Percentiles rank a stretch among this genome's conserved stretches.
phyloP scores from a whole-genome alignment of 345 rosid genomes.

The Brassica carinata region DNA sequence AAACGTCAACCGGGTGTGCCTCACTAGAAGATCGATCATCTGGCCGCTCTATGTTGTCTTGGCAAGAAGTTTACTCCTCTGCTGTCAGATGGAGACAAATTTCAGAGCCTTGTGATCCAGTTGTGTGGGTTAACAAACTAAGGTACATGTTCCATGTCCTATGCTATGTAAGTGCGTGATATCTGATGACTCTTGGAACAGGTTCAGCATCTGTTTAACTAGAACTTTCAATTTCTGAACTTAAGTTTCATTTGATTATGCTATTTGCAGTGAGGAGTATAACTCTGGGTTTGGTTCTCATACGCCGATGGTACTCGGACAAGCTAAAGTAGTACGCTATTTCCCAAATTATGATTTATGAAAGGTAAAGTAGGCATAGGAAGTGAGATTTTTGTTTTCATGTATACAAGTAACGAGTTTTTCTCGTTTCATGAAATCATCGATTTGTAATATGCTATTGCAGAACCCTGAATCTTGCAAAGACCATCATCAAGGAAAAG shows the following conservation, averaged over 20 bases:
- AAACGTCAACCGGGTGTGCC: slow-evolving; percentile 65
- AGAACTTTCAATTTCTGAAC: not conserved
- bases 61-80: slow-evolving; percentile 82
- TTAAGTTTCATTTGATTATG: slow-evolving; percentile 5
- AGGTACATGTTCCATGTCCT: slow-evolving; percentile 46
- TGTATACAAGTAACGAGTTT: not conserved
- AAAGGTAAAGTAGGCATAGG: slow-evolving; percentile 50
- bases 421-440: not conserved
- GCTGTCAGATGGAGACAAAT: slow-evolving; percentile 99
- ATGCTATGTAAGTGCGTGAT: not conserved
- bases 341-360: slow-evolving; percentile 56
- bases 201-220: not conserved
- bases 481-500: slow-evolving; percentile 75
- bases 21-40: slow-evolving; percentile 67
- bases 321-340: slow-evolving; percentile 86
- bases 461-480: slow-evolving; percentile 75
- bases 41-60: slow-evolving; percentile 58
- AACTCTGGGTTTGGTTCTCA: slow-evolving; percentile 97
- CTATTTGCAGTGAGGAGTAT: slow-evolving; percentile 75
- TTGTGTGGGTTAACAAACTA: slow-evolving; percentile 94
- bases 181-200: not conserved
- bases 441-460: slow-evolving; percentile 35
- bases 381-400: not conserved
- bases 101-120: slow-evolving; percentile 98
- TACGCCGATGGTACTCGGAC: slow-evolving; percentile 92